Conservation (phyloP, 192 early-diverging fungal genomes). For the Coemansia sp. region DNA sequence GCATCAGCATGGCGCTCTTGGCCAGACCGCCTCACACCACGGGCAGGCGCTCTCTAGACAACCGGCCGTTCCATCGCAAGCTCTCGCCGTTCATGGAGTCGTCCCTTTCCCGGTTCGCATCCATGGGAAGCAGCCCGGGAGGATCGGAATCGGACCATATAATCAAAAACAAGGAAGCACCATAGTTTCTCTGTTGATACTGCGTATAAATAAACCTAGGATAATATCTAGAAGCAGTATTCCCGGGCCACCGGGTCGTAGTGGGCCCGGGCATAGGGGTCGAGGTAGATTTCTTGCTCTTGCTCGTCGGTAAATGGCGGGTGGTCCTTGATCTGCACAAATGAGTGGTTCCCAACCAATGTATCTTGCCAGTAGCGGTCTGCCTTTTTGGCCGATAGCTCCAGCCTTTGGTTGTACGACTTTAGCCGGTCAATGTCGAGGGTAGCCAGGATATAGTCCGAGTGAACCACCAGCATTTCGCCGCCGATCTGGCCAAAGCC, state of each 20-base stretch:
- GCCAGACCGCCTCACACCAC: conserved; percentile 2
- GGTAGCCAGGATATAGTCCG: conserved; percentile 59
- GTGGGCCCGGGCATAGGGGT: conserved; percentile 16
- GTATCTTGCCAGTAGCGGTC: conserved; percentile 34
- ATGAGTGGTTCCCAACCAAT: conserved; percentile 29
- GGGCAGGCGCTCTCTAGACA: conserved; percentile 13
- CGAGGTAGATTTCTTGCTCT: conserved; percentile 12
- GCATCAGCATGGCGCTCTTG: conserved; percentile 24
- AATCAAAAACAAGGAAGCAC: too few relatives aligned
- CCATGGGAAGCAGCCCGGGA: too few relatives aligned
- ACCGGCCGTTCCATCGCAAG: conserved; percentile 1
- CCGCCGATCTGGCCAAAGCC: conserved; percentile 70
- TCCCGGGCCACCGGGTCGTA: conserved; percentile 4
- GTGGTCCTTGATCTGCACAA: conserved; percentile 22
- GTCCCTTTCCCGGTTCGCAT: conserved; percentile 4
- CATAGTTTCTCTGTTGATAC: too few relatives aligned
- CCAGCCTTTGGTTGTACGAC: conserved; percentile 12
- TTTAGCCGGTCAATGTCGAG: conserved; percentile 2
- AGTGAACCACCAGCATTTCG: conserved; percentile 59
- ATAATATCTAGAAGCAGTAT: too few relatives aligned
- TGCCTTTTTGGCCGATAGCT: conserved; percentile 1
- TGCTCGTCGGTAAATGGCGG: conserved; percentile 24
- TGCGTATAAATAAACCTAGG: too few relatives aligned
- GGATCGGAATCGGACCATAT: too few relatives aligned
- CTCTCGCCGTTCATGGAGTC: conserved; percentile 4